Conservation (phyloP, 805 yeast species). For the Lipomyces kockii region DNA sequence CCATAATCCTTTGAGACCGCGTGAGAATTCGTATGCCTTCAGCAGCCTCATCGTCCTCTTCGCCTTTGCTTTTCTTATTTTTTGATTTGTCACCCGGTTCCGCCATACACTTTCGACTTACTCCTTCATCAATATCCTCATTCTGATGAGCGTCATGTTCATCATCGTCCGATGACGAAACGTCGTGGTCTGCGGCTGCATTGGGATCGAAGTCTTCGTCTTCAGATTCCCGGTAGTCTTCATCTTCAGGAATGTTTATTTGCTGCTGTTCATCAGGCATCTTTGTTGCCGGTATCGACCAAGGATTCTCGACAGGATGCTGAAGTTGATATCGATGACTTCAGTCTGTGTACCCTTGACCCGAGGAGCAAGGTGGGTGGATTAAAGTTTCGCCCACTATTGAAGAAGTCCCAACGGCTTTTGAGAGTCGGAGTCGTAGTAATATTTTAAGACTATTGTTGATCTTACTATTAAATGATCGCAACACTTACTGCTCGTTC, state of each 20-base stretch:
- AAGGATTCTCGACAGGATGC: not conserved
- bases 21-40: constrained; percentile 30
- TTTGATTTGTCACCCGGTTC: not conserved
- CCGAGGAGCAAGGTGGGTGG: too few species aligned
- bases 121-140: constrained; percentile 24
- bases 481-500: too few species aligned
- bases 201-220: constrained; percentile 39
- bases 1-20: constrained; percentile 28
- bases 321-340: too few species aligned
- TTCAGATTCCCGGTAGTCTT: constrained; percentile 39
- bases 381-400: too few species aligned
- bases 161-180: constrained; percentile 18
- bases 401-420: too few species aligned
- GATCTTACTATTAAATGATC: too few species aligned
- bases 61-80: constrained; percentile 3
- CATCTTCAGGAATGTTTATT: constrained; percentile 22
- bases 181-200: constrained; percentile 20
- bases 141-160: constrained; percentile 20
- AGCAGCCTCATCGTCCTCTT: constrained; percentile 14
- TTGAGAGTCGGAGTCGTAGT: too few species aligned
- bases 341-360: too few species aligned
- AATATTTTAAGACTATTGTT: too few species aligned
- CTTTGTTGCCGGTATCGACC: not conserved
- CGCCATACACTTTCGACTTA: not conserved
- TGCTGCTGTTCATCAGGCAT: constrained; percentile 3